These are phyloP conservation scores for Nicotiana tabacum DNA, from an alignment of 257 asterid species.

Conservation along the genomic window DNA sequence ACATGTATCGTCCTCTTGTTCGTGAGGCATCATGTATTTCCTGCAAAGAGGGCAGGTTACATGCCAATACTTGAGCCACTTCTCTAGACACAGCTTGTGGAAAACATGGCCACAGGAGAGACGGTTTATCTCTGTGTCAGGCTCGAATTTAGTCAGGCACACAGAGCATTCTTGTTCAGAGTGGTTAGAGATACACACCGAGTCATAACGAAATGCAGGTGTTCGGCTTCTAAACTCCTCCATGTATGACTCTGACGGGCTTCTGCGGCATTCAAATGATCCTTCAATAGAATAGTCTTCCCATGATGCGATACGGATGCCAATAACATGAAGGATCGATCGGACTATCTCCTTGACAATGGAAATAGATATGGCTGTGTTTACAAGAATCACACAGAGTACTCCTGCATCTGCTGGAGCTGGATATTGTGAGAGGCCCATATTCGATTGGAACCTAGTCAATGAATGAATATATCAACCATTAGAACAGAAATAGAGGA, in stretches of 20 bases:
- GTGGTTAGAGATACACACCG: constrained; percentile 27
- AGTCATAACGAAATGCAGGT: constrained; percentile 56
- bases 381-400: constrained; percentile 13
- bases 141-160: constrained; percentile 63
- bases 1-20: constrained; percentile 53
- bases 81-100: constrained; percentile 71
- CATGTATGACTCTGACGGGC: constrained; percentile 64
- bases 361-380: constrained; percentile 20
- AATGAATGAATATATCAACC: not conserved
- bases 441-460: not conserved
- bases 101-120: constrained; percentile 80
- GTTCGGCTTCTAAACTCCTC: constrained; percentile 65
- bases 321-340: constrained; percentile 18
- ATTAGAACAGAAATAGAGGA: not conserved
- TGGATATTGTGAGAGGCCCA: constrained; percentile 28
- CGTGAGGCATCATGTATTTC: constrained; percentile 61
- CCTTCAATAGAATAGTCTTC: constrained; percentile 15
- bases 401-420: constrained; percentile 22
- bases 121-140: constrained; percentile 58
- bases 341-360: constrained; percentile 16
- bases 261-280: constrained; percentile 33
- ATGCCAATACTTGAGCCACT: constrained; percentile 81
- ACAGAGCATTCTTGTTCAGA: constrained; percentile 68
- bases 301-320: constrained; percentile 14
- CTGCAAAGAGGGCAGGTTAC: constrained; percentile 92